Evolutionary conservation across 331 rosid genomes (phyloP), one percentile per base, ranked within the genome.

Genomic region (Quercus tomentella): DNA sequence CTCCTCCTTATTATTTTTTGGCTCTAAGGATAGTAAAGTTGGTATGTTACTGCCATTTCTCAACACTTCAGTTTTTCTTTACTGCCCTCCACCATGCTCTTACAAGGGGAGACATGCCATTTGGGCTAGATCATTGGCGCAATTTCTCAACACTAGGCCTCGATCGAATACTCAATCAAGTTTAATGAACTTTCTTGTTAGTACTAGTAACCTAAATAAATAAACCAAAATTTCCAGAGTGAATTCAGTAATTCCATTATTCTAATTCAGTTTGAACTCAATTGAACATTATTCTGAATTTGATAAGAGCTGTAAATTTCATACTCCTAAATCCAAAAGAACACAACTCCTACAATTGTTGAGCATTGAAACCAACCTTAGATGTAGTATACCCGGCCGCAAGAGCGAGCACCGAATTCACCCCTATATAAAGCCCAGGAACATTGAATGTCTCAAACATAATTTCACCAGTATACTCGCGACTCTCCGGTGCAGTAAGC

Each of bases 371-470:
- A 82, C 85, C 87, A 87, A 96, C 99, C 97, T 96, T 96, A 58
- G 99, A 96, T 41, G 99, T 86, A 3, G 99, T 96, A 88, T 96
- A 96, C 43, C 99, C 99, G 18, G 99, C 99, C 2, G 99, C 99
- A 82, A 96, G 98, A 82, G 99, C 99, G 73, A 96, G 98, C 84
- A 96, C 99, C 0, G 99, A 96, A 86, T 96, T 96, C 58, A 96
- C 99, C 0, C 90, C 99, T 77, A 96, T 93, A 79, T 93, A 96
- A 78, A 96, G 97, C 65, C 99, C 99, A 26, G 99, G 99, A 10
- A 96, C 99, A 79, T 93, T 96, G 85, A 96, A 96, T 15, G 99
- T 96, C 89, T 96, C 99, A 55, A 96, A 96, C 99, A 96, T 96
- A 72, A 96, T 96, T 83, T 96, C 99, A 1, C 98, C 99, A 2